A percentile compares a stretch with the other conserved stretches of the same genome.
Evolutionary conservation across 129 eudicot genomes (phyloP).

Genomic region (Lonicera japonica): DNA sequence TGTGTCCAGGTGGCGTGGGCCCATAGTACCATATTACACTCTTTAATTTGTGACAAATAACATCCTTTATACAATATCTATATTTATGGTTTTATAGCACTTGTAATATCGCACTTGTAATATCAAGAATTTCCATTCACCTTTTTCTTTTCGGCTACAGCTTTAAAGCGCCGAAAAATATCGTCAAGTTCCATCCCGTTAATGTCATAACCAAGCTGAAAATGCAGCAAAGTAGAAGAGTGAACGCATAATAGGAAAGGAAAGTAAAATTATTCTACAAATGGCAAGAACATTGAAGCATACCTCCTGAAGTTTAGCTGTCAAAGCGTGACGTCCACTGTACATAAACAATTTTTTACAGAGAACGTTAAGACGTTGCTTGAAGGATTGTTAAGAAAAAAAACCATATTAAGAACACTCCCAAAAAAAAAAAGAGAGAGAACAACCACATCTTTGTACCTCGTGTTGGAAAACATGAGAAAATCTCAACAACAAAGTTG

Average conservation of each 20-base stretch:
- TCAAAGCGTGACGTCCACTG: conserved; percentile 59
- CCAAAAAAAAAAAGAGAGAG: no score
- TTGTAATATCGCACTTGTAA: not conserved
- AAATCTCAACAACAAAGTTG: no score
- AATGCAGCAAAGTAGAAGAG: not conserved
- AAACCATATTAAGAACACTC: not conserved
- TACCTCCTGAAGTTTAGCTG: conserved; percentile 48
- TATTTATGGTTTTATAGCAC: no score
- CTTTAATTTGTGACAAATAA: no score
- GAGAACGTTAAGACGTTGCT: no score
- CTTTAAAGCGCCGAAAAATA: conserved; percentile 45
- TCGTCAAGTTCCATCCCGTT: conserved; percentile 45
- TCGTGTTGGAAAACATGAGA: no score
- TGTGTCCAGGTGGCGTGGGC: no score
- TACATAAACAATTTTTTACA: not conserved
- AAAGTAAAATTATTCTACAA: not conserved
- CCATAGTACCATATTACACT: no score
- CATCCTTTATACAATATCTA: no score
- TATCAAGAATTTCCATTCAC: conserved; percentile 1
- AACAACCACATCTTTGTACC: no score
- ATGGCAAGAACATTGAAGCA: not conserved
- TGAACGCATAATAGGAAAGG: not conserved
- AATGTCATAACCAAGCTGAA: conserved; percentile 39
- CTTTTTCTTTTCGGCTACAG: conserved; percentile 48
- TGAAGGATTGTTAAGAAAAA: not conserved